Percentiles rank a stretch among this genome's conserved stretches.
Evolutionary conservation across 495 filamentous ascomycete species (phyloP).

Genomic region (Tuber magnatum): DNA sequence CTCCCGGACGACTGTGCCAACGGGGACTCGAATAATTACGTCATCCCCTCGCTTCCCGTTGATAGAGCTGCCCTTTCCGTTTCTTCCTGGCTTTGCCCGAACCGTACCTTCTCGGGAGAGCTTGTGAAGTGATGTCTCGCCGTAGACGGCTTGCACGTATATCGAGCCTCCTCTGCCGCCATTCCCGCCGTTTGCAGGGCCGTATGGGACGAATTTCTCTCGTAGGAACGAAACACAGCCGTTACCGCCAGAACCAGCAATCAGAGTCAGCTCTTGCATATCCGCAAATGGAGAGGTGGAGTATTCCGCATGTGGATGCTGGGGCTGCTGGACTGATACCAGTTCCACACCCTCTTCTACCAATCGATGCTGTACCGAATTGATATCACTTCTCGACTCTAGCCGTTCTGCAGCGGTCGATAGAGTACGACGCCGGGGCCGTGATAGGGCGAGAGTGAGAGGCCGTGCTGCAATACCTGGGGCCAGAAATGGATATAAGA

Average conservation of each 20-base stretch:
- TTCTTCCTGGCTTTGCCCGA: constrained; percentile 70
- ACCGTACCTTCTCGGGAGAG: constrained; percentile 68
- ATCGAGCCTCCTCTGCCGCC: constrained; percentile 85
- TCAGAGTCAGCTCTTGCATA: constrained; percentile 65
- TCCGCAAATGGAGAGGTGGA: constrained; percentile 75
- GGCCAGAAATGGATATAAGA: not conserved
- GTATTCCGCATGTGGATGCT: constrained; percentile 53
- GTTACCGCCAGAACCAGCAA: constrained; percentile 74
- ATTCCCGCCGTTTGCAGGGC: constrained; percentile 95
- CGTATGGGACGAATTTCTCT: constrained; percentile 76
- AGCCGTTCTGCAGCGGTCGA: not conserved
- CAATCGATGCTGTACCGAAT: not conserved
- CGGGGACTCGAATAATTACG: constrained; percentile 78
- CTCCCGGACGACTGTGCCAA: constrained; percentile 85
- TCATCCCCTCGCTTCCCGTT: constrained; percentile 79
- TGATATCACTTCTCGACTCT: not conserved
- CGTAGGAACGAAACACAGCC: constrained; percentile 90
- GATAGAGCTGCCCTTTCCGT: constrained; percentile 74
- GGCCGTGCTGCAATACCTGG: not conserved
- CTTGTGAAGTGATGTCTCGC: constrained; percentile 88
- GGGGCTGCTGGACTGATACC: constrained; percentile 54
- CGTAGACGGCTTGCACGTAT: constrained; percentile 87
- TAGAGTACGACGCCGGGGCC: not conserved
- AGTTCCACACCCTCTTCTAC: constrained; percentile 17
- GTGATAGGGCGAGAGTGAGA: not conserved